phyloP scores from a whole-genome alignment of 192 early-diverging fungal species.

The Chytriomyces sp. region DNA sequence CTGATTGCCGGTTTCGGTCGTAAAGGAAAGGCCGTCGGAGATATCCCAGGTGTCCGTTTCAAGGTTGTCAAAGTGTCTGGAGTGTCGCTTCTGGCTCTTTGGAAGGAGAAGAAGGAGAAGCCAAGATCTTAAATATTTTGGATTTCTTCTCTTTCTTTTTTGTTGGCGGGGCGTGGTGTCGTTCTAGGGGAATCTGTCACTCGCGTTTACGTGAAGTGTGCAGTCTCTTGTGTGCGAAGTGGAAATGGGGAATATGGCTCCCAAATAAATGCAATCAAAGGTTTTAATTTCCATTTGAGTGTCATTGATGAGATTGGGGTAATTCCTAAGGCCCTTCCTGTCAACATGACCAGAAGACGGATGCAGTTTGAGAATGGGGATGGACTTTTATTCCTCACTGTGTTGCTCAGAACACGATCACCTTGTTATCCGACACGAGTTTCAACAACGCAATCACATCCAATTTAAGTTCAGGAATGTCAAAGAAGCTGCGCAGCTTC shows the following conservation, averaged over 20 bases:
- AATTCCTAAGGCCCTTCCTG: too few relatives aligned
- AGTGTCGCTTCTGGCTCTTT: constrained; percentile 97
- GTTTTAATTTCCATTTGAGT: too few relatives aligned
- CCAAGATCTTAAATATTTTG: constrained; percentile 68
- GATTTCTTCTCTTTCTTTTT: too few relatives aligned
- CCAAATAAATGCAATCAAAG: too few relatives aligned
- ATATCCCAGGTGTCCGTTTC: constrained; percentile 99
- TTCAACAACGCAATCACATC: constrained; percentile 59
- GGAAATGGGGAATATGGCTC: too few relatives aligned
- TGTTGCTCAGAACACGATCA: constrained; percentile 22
- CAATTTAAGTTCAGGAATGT: constrained; percentile 63
- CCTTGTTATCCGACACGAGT: constrained; percentile 8
- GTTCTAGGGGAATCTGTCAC: too few relatives aligned
- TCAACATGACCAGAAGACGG: too few relatives aligned
- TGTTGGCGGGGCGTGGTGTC: too few relatives aligned
- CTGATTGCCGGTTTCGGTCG: constrained; percentile 99
- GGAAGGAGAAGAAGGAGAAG: constrained; percentile 99
- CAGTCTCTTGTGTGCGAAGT: too few relatives aligned
- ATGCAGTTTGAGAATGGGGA: constrained; percentile 1
- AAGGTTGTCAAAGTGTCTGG: constrained; percentile 99
- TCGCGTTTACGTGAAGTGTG: too few relatives aligned
- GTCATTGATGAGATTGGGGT: too few relatives aligned
- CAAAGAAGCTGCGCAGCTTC: constrained; percentile 66
- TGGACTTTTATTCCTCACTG: not conserved
- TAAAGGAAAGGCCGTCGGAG: constrained; percentile 98